Evolutionary conservation across 2,329 filamentous ascomycete genomes (phyloP), one percentile per base, ranked within the genome.

Genomic region (Claviceps humidiphila): DNA sequence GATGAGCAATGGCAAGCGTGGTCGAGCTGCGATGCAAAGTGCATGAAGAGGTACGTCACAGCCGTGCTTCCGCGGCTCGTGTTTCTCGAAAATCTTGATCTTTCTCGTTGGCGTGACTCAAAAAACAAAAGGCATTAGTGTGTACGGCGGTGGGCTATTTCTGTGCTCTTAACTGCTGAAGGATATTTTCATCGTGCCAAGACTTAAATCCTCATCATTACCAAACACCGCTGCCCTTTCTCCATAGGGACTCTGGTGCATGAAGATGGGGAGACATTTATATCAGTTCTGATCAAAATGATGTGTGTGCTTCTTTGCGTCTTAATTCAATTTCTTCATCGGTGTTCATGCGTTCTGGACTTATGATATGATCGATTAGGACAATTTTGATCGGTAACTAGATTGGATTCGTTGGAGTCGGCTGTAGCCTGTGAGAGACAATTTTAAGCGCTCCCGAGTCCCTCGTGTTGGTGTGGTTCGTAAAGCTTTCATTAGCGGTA

Each of bases 101-200:
- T 26, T 4, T 24, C 11, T 44, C 20, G 11, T 44, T 26, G 20
- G 11, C 11, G 13, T 9, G 14, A 26, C 43, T 2, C 26, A n/a
- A 30, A 49, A 30, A n/a, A 30, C 26, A 42, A 40, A 17, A 72
- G 75, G 75, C 75, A 78, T 78, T 67, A 69, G 75, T 78, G 75
- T 78, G 75, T 78, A 78, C 75, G 76, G 72, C 75, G 73, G 65
- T 68, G 74, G 71, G 72, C 72, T 68, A 67, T 64, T 56, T 64
- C 65, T 62, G 68, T 75, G 73, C 74, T 72, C 71, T 63, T 63
- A 66, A 61, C 71, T 74, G 74, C 71, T 77, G 75, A 78, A 78
- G 75, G 75, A 77, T 69, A 66, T 69, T 68, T 69, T 68, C 58
- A 68, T 69, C 75, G 74, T 78, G 75, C 75, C 75, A 71, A 78